Evolutionary conservation across 257 asterid genomes (phyloP), one percentile per base, ranked within the genome.

Genomic region (Solanum medicagineum): DNA sequence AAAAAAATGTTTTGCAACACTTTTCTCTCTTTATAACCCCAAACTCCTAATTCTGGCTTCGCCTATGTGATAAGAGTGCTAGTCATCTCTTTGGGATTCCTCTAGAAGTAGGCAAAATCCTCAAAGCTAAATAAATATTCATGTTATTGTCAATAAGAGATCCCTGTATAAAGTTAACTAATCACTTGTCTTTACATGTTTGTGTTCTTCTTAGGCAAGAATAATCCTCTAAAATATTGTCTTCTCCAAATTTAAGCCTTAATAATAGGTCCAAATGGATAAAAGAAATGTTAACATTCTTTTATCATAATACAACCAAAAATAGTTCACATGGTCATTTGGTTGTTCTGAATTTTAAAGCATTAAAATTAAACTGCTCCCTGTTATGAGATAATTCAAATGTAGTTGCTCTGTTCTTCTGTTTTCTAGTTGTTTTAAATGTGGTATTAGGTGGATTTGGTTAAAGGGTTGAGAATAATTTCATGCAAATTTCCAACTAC

Each of bases 401-500:
- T 86, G 88, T 89, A 85, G 85, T 84, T 44, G 93, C 87, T 90
- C 83, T 81, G 85, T 17, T 90, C 68, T 87, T 88, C 20, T 93
- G 94, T 92, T 91, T 86, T 90, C 68, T 93, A 88, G 89, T 86
- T 87, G 85, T 91, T 89, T 86, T 88, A 82, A 84, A 90, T 83
- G 84, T 65, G 84, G 90, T 85, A 92, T 93, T 93, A 93, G 98
- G 97, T 94, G 90, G 90, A 86, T 93, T 95, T 92, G 95, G 94
- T 92, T 89, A 19, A 71, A 82, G 88, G 63, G 83, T 74, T 86
- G 87, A 79, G 71, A 85, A 89, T 88, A 82, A 80, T 86, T 56
- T 10, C 86, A 83, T 68, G 49, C 73, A 84, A 83, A 83, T 83
- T 24, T 80, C 56, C 81, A 83, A 87, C 63, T 13, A 79, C 73